Evolutionary conservation across 192 early-diverging fungal species (phyloP), one percentile per base, ranked within the genome.

Genomic region (Spinellus fusiger): DNA sequence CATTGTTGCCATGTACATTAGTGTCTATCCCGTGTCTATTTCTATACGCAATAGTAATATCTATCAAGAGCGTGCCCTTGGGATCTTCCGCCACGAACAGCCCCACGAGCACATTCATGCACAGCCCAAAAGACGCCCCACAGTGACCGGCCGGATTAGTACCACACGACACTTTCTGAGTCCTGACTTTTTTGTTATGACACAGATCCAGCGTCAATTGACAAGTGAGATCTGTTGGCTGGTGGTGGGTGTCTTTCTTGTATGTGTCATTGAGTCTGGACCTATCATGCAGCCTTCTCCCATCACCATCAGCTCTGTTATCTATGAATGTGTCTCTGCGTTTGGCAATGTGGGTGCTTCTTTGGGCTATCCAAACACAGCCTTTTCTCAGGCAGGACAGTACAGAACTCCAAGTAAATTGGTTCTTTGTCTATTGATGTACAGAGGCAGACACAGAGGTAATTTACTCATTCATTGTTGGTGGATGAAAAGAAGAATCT

Each of bases 21-120:
- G 59, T 27, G 70, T 72, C 9, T 72, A 72, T 37, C 70, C 70
- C 9, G 70, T 72, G 2, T 59, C 70, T 3, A 72, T 72, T 44
- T 66, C 70, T 12, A 72, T 72, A 64, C 54, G 70, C 57, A 61
- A 66, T n/a, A 72, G 62, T 48, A 72, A 72, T 35, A 49, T 72
- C 23, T 72, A 72, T 22, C 64, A 72, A 51, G 70, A 72, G 49
- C 59, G 70, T 27, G 53, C 70, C 18, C 56, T 72, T 10, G 70
- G 70, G 16, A 66, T 72, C 12, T 72, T 66, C 28, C 52, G 54
- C 16, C 33, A 33, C 26, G 60, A 59, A 4, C 15, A 62, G 2
- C n/a, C n/a, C n/a, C n/a, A n/a, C n/a, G n/a, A n/a, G n/a, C n/a
- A n/a, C n/a, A n/a, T n/a, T n/a, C n/a, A n/a, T 25, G 38, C 58